A percentile compares a stretch with the other conserved stretches of the same genome.
These are phyloP conservation scores for Aspergillus alliaceus DNA, from an alignment of 2,329 filamentous ascomycete species.

Conservation along the genomic window DNA sequence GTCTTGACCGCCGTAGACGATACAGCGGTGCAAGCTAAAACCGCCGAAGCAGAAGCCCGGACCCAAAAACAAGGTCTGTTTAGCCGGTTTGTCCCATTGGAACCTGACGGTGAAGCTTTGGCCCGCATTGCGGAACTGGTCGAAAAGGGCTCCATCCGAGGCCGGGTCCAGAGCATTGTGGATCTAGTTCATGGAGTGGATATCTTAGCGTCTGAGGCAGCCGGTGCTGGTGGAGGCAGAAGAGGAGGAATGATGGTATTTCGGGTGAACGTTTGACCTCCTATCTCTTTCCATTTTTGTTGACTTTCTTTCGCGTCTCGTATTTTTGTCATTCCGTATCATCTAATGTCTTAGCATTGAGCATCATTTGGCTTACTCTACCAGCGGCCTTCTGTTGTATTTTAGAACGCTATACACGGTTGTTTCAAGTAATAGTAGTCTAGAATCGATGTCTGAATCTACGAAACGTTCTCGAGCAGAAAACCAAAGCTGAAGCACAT, in stretches of 20 bases:
- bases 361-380: not conserved
- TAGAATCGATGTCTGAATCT: not conserved
- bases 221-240: constrained; percentile 26
- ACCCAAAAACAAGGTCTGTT: constrained; percentile 24
- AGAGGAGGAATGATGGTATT: constrained; percentile 35
- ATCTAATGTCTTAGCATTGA: not conserved
- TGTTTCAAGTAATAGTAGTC: not conserved
- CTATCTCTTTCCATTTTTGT: not conserved
- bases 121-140: constrained; percentile 35
- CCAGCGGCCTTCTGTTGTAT: not conserved
- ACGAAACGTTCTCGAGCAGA: not conserved
- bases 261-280: constrained; percentile 25
- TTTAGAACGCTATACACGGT: not conserved
- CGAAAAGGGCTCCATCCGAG: constrained; percentile 33
- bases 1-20: constrained; percentile 37
- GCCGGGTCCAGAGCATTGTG: constrained; percentile 34
- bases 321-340: not conserved
- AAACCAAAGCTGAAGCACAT: not conserved
- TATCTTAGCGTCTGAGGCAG: constrained; percentile 32
- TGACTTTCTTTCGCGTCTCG: not conserved
- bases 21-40: constrained; percentile 21
- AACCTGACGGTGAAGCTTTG: constrained; percentile 36
- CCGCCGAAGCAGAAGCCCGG: constrained; percentile 1
- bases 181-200: constrained; percentile 36
- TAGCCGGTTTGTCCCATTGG: constrained; percentile 38